Evolutionary conservation across 192 early-diverging fungal genomes (phyloP), one percentile per base, ranked within the genome.

Genomic region (Entomortierella chlamydospora): DNA sequence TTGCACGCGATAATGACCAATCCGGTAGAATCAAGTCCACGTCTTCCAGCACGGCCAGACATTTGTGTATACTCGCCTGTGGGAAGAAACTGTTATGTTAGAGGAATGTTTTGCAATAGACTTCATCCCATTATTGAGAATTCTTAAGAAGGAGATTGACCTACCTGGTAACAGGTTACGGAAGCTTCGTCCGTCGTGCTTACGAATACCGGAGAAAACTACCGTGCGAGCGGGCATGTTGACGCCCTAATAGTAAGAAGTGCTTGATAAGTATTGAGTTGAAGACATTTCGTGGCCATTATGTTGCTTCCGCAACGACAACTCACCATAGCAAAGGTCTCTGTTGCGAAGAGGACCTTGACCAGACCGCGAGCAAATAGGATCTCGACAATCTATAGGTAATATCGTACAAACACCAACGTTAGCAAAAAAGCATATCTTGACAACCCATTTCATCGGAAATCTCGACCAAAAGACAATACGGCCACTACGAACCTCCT

Each of bases 11-110:
- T 94, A 52, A 99, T 93, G 0, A 99, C 98, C 22, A 94, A 85
- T 26, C 98, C 98, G 8, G 94, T 97, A 18, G 86, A 84, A 68
- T 99, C 98, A 26, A 97, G 83, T 10, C 96, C 96, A 86, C 97
- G 93, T 61, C 98, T 88, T 51, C 98, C 98, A 47, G 98, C 98
- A 52, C 98, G 90, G 0, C 98, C 98, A 17, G 95, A 95, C 98
- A 99, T 99, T 89, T 99, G 98, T 6, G 95, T 99, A 80, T 99
- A 99, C 72, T 99, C 98, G 54, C 95, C 93, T 91, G 64, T 15
- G 3, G 0, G 2, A 22, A 30, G 10, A 57, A 7, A 64, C 17
- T 23, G 55, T 50, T 57, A 66, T 49, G 45, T 20, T n/a, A 30
- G 15, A 5, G 15, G 18, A 25, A 18, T n/a, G n/a, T n/a, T n/a